Conservation (phyloP, 805 yeast genomes). For the Teunomyces kruisii region DNA sequence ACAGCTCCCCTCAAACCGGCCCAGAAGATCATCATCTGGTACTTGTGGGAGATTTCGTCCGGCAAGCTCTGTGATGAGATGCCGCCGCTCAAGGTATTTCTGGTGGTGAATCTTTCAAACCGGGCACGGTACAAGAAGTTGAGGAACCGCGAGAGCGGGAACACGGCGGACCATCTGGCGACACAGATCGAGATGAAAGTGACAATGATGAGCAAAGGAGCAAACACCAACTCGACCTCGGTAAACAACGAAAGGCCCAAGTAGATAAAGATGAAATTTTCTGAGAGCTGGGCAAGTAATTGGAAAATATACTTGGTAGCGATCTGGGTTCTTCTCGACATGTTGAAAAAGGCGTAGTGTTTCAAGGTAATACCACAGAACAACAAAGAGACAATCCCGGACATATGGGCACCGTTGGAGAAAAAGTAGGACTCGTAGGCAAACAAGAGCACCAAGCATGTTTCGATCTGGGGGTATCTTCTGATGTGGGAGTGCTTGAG, state of each 20-base stretch:
- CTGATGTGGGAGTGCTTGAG: constrained; percentile 91
- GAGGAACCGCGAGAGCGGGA: constrained; percentile 83
- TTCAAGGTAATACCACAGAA: constrained; percentile 96
- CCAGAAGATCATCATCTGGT: constrained; percentile 99
- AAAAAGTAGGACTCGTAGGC: constrained; percentile 97
- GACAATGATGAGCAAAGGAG: constrained; percentile 88
- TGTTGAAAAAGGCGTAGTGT: constrained; percentile 95
- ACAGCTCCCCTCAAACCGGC: constrained; percentile 99
- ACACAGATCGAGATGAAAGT: constrained; percentile 89
- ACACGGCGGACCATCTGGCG: constrained; percentile 96
- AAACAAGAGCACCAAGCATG: constrained; percentile 83
- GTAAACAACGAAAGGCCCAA: constrained; percentile 93
- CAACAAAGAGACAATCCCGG: constrained; percentile 91
- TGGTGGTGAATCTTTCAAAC: constrained; percentile 38
- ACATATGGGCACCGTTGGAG: constrained; percentile 99
- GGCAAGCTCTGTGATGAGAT: constrained; percentile 45
- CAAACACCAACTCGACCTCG: constrained; percentile 91
- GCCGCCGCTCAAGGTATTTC: constrained; percentile 38
- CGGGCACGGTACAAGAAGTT: constrained; percentile 74
- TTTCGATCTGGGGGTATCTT: constrained; percentile 95
- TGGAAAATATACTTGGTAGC: constrained; percentile 95
- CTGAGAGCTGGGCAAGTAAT: constrained; percentile 89
- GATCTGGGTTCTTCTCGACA: constrained; percentile 96
- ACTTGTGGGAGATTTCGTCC: constrained; percentile 91
- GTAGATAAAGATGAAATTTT: constrained; percentile 94